phyloP scores from a whole-genome alignment of 2,329 filamentous ascomycete species.

The Cryphonectria japonica region DNA sequence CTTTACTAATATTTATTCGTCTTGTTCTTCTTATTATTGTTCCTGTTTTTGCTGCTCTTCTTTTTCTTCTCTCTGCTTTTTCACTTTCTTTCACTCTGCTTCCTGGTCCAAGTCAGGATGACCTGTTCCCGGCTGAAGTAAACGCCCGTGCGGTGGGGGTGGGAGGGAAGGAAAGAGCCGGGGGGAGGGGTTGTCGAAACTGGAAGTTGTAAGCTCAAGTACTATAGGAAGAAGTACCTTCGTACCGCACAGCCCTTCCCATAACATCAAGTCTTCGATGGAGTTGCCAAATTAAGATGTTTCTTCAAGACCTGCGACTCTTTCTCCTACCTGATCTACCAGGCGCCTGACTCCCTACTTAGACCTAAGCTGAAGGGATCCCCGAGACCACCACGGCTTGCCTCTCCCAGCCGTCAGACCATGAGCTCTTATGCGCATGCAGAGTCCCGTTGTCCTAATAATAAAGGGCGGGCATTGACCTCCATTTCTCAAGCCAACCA shows the following conservation, averaged over 20 bases:
- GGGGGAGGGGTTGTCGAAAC: background rate
- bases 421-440: background rate
- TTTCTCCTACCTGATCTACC: background rate
- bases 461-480: slow-evolving; percentile 15
- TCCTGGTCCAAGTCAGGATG: background rate
- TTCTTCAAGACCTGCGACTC: background rate
- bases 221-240: background rate
- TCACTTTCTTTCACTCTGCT: background rate
- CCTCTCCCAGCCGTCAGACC: background rate
- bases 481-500: slow-evolving; percentile 2
- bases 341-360: slow-evolving; percentile 3
- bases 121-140: slow-evolving; percentile 10
- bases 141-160: slow-evolving; percentile 7
- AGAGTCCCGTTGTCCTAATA: background rate
- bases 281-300: too few relatives aligned
- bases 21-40: background rate
- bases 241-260: background rate
- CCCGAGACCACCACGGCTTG: background rate
- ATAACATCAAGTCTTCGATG: slow-evolving; percentile 2
- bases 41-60: background rate
- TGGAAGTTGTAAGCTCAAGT: slow-evolving; percentile 4
- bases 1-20: background rate
- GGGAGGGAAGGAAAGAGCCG: slow-evolving; percentile 3
- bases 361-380: background rate
- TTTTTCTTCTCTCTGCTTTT: background rate